Evolutionary conservation across 768 basidiomycete genomes (phyloP), one percentile per base, ranked within the genome.

Genomic region (Boletus insuetus): DNA sequence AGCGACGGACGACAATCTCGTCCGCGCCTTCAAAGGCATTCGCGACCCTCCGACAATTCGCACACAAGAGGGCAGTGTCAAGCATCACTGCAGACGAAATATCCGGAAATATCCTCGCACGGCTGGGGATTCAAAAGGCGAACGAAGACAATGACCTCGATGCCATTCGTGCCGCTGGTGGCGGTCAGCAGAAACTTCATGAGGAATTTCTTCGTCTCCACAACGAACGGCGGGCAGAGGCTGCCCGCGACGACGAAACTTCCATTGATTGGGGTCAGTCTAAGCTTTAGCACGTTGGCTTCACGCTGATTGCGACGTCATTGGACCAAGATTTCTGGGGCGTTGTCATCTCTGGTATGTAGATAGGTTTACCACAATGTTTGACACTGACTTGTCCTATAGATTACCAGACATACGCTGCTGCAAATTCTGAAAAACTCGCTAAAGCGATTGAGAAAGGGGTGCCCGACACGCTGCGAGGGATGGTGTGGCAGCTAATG

Each of bases 401-500:
- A 87, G 94, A 98, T 70, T 99, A 98, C 67, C 90, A 94, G 67
- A 77, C 74, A 5, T 96, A 94, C 53, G 97, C 97, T 6, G 74
- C 89, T 14, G 82, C 86, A 48, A 75, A 84, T 53, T 81, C 96
- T 4, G 85, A 90, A 58, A 81, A 87, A 55, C 76, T 99, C 24
- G 92, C 93, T 1, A 79, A 80, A 63, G 96, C 94, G 4, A 99
- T 99, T 50, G 94, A 97, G 60, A 80, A 79, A 57, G 97, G 97
- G 4, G 93, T 99, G 39, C 97, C 97, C 14, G 77, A 83, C 41
- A 85, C 92, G 2, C 74, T 95, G 45, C 83, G 94, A 48, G 94
- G 94, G 46, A 96, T 98, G 86, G 85, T 96, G 77, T 98, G 91
- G 92, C 94, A 97, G 69, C 79, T 96, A 69, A 97, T 96, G 94